A percentile compares a stretch with the other conserved stretches of the same genome.
phyloP scores from a whole-genome alignment of 768 basidiomycete genomes.

The Lyophyllum semitale region DNA sequence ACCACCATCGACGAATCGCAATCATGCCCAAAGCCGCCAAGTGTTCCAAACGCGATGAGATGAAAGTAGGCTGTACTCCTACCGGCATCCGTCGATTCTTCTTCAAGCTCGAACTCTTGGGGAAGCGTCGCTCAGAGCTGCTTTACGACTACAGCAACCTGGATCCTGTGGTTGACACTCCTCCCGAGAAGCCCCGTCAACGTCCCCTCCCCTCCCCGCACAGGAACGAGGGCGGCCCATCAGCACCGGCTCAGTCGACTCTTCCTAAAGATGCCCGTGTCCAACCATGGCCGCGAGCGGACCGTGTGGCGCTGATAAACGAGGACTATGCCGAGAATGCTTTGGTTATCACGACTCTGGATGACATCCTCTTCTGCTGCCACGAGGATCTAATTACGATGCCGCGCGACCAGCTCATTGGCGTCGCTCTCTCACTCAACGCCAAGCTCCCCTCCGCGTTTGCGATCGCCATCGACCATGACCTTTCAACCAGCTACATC shows the following conservation, averaged over 20 bases:
- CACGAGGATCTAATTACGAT: slow-evolving; percentile 73
- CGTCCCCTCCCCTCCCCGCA: background rate
- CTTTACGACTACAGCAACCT: slow-evolving; percentile 17
- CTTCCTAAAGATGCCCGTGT: background rate
- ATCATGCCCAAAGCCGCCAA: slow-evolving; percentile 11
- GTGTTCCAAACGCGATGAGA: slow-evolving; percentile 2
- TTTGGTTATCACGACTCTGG: slow-evolving; percentile 64
- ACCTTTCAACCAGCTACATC: slow-evolving; percentile 44
- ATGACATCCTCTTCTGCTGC: slow-evolving; percentile 66
- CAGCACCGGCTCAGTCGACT: background rate
- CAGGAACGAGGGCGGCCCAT: slow-evolving; percentile 4
- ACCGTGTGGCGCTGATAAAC: slow-evolving; percentile 61
- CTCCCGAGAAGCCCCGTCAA: slow-evolving; percentile 13
- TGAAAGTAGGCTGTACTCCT: slow-evolving; percentile 7
- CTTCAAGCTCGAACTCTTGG: slow-evolving; percentile 37
- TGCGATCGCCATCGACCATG: slow-evolving; percentile 46
- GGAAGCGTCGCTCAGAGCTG: slow-evolving; percentile 13
- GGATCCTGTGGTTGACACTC: slow-evolving; percentile 27
- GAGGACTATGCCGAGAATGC: slow-evolving; percentile 54
- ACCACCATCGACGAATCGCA: background rate
- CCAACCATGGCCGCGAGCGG: slow-evolving; percentile 9
- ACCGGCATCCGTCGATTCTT: slow-evolving; percentile 39
- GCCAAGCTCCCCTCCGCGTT: slow-evolving; percentile 51
- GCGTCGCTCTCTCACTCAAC: slow-evolving; percentile 58
- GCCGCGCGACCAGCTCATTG: slow-evolving; percentile 52